Percentiles rank a stretch among this genome's conserved stretches.
Evolutionary conservation across 441 rosid genomes (phyloP).

Genomic region (Bruguiera hainesii): DNA sequence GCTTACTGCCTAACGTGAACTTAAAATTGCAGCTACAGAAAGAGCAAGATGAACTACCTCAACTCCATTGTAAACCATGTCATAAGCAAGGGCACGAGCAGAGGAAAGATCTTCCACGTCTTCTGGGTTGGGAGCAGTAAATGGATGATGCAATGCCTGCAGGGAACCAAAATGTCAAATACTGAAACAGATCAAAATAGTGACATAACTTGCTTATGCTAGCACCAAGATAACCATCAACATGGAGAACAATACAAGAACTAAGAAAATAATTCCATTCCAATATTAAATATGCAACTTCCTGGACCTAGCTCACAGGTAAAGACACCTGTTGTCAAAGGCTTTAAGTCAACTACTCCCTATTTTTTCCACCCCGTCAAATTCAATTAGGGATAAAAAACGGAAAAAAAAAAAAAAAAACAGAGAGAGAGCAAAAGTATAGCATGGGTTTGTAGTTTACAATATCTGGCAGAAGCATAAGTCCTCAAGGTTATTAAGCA

Average conservation of each 20-base stretch:
- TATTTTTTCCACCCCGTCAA: background rate
- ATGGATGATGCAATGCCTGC: slow-evolving; percentile 95
- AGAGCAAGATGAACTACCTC: slow-evolving; percentile 53
- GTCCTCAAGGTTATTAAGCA: background rate
- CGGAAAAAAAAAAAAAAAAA: background rate
- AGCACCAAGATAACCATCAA: background rate
- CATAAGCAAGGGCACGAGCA: slow-evolving; percentile 95
- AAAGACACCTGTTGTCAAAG: background rate
- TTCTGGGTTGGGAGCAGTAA: slow-evolving; percentile 92
- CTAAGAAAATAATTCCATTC: background rate
- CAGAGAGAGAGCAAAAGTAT: background rate
- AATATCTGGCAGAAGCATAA: background rate
- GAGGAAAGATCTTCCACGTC: slow-evolving; percentile 78
- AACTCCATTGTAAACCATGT: slow-evolving; percentile 96
- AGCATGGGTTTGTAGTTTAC: background rate
- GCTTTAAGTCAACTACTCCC: background rate
- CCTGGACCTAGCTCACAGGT: background rate
- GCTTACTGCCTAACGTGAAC: background rate
- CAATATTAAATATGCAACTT: background rate
- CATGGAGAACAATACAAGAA: background rate
- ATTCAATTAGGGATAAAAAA: background rate
- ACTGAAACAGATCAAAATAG: background rate
- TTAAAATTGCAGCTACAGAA: slow-evolving; percentile 14
- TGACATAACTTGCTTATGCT: background rate
- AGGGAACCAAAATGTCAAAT: slow-evolving; percentile 17